Evolutionary conservation across 306 rosid genomes (phyloP).

Genomic region (Fragaria ananassa): DNA sequence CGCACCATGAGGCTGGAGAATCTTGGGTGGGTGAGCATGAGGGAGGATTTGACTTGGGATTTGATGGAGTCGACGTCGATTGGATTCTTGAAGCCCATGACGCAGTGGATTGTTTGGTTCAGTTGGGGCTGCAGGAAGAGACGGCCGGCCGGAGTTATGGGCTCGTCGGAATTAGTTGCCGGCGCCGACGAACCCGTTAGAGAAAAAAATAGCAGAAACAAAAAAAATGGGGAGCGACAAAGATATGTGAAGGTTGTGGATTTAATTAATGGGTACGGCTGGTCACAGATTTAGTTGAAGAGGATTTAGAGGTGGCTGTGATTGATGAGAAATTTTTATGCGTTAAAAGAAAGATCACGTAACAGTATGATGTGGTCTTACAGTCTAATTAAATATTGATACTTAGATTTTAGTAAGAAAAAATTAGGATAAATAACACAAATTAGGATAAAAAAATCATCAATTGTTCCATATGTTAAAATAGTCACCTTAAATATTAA

Average conservation of each 20-base stretch:
- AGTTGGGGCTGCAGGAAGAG: constrained; percentile 57
- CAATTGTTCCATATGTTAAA: no score
- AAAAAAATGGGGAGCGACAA: background rate
- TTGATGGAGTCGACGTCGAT: constrained; percentile 40
- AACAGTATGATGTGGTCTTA: no score
- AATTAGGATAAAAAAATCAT: no score
- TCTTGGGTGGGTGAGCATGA: constrained; percentile 53
- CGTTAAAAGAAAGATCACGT: no score
- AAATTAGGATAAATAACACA: no score
- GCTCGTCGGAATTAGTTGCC: constrained; percentile 37
- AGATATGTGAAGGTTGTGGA: background rate
- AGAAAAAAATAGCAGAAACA: no score
- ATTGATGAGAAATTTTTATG: no score
- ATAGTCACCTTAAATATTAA: no score
- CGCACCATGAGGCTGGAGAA: constrained; percentile 69
- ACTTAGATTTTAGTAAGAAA: no score
- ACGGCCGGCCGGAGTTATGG: constrained; percentile 72
- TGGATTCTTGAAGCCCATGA: constrained; percentile 50
- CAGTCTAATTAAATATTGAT: no score
- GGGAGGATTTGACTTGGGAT: constrained; percentile 33
- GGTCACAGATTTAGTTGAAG: background rate
- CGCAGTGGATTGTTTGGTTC: constrained; percentile 64
- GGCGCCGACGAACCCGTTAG: constrained; percentile 10
- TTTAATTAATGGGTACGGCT: background rate
- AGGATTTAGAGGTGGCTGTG: background rate